Evolutionary conservation across 1,284 basidiomycete genomes (phyloP).

Genomic region (Hemileia vastatrix): DNA sequence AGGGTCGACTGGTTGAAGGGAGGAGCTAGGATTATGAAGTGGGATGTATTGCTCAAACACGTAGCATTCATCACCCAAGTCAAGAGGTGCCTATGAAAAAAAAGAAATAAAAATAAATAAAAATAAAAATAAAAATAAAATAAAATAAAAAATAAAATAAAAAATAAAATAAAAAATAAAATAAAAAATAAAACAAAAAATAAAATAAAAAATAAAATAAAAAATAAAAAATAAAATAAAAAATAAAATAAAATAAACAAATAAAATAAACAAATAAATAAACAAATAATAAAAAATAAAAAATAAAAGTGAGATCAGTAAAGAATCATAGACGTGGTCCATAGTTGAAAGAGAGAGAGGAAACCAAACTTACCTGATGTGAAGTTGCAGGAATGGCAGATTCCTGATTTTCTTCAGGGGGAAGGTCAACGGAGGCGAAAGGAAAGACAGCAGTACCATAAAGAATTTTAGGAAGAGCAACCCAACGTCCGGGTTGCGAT

Average conservation of each 20-base stretch:
- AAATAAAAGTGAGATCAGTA: neutral
- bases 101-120: conserved; percentile 11
- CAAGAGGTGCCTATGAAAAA: conserved; percentile 47
- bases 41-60: conserved; percentile 76
- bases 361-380: conserved; percentile 14
- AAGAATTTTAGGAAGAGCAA: conserved; percentile 18
- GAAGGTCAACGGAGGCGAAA: conserved; percentile 10
- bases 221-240: conserved; percentile 3
- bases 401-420: conserved; percentile 4
- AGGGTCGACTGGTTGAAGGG: conserved; percentile 18
- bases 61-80: conserved; percentile 87
- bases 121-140: conserved; percentile 6
- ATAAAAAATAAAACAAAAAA: conserved; percentile 4
- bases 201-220: conserved; percentile 12
- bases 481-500: conserved; percentile 16
- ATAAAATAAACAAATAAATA: conserved; percentile 3
- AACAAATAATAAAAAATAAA: conserved; percentile 11
- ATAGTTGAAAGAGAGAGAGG: neutral
- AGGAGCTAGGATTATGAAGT: conserved; percentile 3
- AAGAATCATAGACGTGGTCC: no score
- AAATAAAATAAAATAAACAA: neutral
- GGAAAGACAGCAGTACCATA: conserved; percentile 16
- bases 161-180: conserved; percentile 11
- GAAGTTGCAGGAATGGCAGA: conserved; percentile 9
- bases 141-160: neutral